Evolutionary conservation across 1,284 basidiomycete species (phyloP).

Genomic region (Lentinus polychrous): DNA sequence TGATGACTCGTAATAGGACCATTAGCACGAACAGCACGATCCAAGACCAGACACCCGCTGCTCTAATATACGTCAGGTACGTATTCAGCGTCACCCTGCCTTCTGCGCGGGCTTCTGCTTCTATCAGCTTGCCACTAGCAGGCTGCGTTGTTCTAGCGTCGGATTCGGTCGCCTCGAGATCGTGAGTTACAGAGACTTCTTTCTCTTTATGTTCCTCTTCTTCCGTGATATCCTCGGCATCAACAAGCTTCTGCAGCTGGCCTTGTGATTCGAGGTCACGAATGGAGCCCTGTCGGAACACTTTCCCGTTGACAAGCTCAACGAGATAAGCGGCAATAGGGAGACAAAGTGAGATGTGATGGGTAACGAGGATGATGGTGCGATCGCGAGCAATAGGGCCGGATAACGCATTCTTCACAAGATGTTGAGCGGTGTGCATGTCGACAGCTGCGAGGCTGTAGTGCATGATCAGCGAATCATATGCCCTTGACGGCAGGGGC

Average conservation of each 20-base stretch:
- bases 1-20: slow-evolving; percentile 48
- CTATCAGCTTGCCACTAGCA: slow-evolving; percentile 47
- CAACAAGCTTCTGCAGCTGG: slow-evolving; percentile 43
- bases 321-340: slow-evolving; percentile 60
- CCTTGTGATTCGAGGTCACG: slow-evolving; percentile 48
- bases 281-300: slow-evolving; percentile 53
- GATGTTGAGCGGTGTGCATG: slow-evolving; percentile 79
- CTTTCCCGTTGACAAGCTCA: slow-evolving; percentile 53
- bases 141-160: slow-evolving; percentile 9
- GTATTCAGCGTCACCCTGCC: slow-evolving; percentile 54
- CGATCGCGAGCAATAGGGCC: slow-evolving; percentile 58
- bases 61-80: slow-evolving; percentile 55
- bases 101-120: slow-evolving; percentile 58
- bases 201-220: slow-evolving; percentile 16
- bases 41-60: slow-evolving; percentile 54
- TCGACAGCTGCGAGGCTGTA: slow-evolving; percentile 79
- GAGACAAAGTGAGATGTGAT: slow-evolving; percentile 73
- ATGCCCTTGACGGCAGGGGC: background rate
- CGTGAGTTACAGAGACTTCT: slow-evolving; percentile 10
- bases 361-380: slow-evolving; percentile 81
- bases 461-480: slow-evolving; percentile 2
- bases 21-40: slow-evolving; percentile 44
- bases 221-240: slow-evolving; percentile 35
- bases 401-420: slow-evolving; percentile 56
- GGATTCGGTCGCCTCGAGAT: slow-evolving; percentile 33